Base-by-base conservation (phyloP, 176 grass and related monocot species). In the Lolium perenne region DNA sequence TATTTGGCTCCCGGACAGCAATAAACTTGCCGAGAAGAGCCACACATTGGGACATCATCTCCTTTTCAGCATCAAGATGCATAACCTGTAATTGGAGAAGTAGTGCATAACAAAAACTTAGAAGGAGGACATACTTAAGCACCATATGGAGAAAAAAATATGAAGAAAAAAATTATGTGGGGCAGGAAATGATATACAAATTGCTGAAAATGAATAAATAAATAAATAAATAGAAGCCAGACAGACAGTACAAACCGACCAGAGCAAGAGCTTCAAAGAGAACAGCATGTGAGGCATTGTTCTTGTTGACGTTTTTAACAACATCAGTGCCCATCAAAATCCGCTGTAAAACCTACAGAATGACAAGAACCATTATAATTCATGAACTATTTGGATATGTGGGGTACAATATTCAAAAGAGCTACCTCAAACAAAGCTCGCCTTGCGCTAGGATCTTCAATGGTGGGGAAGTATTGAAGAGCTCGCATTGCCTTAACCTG, bases 1-100 rank as follows among this genome's bases (percentile, higher is more conserved):
- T 99, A 76, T 99, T 99, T 88, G 97, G 97, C 77, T 99, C 97
- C 13, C 97, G 92, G 48, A 99, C 97, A 54, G 97, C 97, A 92
- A 99, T 99, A 82, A 99, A 99, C 79, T 99, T 99, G 84, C 97
- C 97, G 58, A 98, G 97, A 79, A 99, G 90, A 63, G 97, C 94
- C 41, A 99, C 97, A 85, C 97, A 99, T 69, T 99, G 97, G 51
- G 97, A 92, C 97, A 99, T 99, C 97, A 99, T 99, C 88, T 99
- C 97, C 90, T 99, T 99, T 88, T 99, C 97, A 73, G 97, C 97
- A 93, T 99, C 97, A 86, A 99, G 97, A 96, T 99, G 97, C 97
- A 99, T 96, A 89, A 96, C 97, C 97, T 99, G 82, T 80, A 81
- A 80, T 41, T 15, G 18, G 35, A 65, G 1, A 70, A 79, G 17